Conservation (phyloP, 306 rosid species). For the Herpetospermum pedunculosum region DNA sequence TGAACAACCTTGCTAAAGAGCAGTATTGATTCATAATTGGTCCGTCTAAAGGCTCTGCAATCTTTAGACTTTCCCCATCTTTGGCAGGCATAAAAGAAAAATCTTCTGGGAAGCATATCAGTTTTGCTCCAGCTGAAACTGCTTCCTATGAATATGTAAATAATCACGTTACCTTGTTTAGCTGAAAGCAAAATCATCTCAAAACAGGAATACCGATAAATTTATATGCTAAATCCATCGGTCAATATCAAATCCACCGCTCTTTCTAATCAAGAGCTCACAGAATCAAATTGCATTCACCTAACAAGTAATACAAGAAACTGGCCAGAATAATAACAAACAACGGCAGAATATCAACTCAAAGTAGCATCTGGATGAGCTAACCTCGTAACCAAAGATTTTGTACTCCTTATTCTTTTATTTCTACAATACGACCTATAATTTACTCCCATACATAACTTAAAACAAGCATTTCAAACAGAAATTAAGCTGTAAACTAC, state of each 20-base stretch:
- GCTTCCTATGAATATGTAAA: constrained; percentile 55
- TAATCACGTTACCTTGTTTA: neutral
- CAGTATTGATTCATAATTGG: constrained; percentile 61
- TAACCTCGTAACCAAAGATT: neutral
- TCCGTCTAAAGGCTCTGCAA: constrained; percentile 73
- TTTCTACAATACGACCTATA: neutral
- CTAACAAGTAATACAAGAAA: neutral
- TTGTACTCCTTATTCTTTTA: neutral
- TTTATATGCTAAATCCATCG: neutral
- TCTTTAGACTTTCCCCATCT: constrained; percentile 64
- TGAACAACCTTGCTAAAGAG: constrained; percentile 68
- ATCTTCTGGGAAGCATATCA: constrained; percentile 78
- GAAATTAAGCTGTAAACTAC: neutral
- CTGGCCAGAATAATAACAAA: neutral
- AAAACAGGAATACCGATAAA: neutral
- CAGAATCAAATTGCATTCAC: neutral
- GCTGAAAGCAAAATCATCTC: neutral
- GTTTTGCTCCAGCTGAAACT: constrained; percentile 72
- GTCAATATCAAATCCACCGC: neutral
- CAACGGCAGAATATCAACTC: neutral
- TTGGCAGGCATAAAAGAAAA: constrained; percentile 68
- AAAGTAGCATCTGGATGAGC: neutral
- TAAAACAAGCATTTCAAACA: neutral
- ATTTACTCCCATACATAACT: neutral
- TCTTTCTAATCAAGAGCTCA: neutral